Percentiles rank a stretch among this genome's conserved stretches.
Conservation (phyloP, 1,139 yeast species). For the Geotrichum bryndzae region DNA sequence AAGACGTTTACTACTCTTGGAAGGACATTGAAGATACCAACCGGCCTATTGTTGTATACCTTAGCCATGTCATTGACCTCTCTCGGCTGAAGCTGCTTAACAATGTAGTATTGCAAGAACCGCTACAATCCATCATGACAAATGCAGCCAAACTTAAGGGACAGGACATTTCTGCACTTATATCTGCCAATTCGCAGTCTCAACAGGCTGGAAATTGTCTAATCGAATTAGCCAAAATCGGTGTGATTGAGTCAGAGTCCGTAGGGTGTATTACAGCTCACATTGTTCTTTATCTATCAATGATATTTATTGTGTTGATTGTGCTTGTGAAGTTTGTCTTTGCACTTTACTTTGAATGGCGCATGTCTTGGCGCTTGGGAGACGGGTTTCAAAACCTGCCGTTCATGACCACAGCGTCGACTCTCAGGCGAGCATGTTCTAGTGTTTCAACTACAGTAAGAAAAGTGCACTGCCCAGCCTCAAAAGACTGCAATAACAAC, state of each 20-base stretch:
- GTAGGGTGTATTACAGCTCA: slow-evolving; percentile 80
- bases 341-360: slow-evolving; percentile 83
- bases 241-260: slow-evolving; percentile 72
- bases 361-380: slow-evolving; percentile 31
- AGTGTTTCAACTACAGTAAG: slow-evolving; percentile 1
- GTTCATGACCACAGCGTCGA: slow-evolving; percentile 10
- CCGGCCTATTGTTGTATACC: slow-evolving; percentile 66
- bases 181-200: slow-evolving; percentile 30
- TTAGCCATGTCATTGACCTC: slow-evolving; percentile 78
- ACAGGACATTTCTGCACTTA: slow-evolving; percentile 17
- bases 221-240: slow-evolving; percentile 73
- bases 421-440: slow-evolving; percentile 7
- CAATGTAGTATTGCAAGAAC: slow-evolving; percentile 56
- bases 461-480: neutral
- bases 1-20: slow-evolving; percentile 79
- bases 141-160: slow-evolving; percentile 15
- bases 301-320: slow-evolving; percentile 69
- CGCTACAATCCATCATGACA: slow-evolving; percentile 38
- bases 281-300: slow-evolving; percentile 60
- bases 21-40: slow-evolving; percentile 56
- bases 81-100: slow-evolving; percentile 62
- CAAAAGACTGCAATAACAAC: neutral
- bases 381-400: slow-evolving; percentile 15
- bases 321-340: slow-evolving; percentile 64
- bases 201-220: slow-evolving; percentile 63